phyloP scores from a whole-genome alignment of 495 filamentous ascomycete genomes.

The Entonaema liquescens region DNA sequence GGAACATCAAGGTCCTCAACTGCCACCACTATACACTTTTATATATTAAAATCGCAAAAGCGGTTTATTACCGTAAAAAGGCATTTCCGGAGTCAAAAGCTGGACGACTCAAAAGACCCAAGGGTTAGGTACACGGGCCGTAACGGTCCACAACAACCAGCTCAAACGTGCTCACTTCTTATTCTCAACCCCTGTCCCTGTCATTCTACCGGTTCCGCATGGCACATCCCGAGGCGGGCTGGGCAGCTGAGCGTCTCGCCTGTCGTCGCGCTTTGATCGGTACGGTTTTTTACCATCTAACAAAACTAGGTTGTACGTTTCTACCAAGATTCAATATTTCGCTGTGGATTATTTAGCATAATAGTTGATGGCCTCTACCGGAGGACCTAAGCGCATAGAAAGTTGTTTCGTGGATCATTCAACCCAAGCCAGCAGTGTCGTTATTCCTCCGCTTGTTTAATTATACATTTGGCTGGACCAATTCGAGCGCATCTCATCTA shows the following conservation, averaged over 20 bases:
- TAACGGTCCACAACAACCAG: conserved; percentile 8
- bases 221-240: not conserved
- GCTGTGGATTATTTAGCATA: too few relatives aligned
- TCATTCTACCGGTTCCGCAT: conserved; percentile 2
- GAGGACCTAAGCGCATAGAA: too few relatives aligned
- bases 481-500: too few relatives aligned
- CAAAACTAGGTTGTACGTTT: too few relatives aligned
- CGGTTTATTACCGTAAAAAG: not conserved
- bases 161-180: conserved; percentile 34
- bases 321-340: too few relatives aligned
- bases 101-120: not conserved
- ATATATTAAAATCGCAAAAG: not conserved
- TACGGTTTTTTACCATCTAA: too few relatives aligned
- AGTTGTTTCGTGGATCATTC: too few relatives aligned
- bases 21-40: not conserved
- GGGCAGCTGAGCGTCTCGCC: not conserved
- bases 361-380: too few relatives aligned
- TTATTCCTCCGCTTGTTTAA: too few relatives aligned
- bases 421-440: too few relatives aligned
- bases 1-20: not conserved
- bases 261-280: too few relatives aligned
- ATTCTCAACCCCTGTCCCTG: conserved; percentile 15
- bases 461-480: too few relatives aligned
- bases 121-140: conserved; percentile 5
- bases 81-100: not conserved